Evolutionary conservation across 306 rosid genomes (phyloP).

Genomic region (Pyrus communis): DNA sequence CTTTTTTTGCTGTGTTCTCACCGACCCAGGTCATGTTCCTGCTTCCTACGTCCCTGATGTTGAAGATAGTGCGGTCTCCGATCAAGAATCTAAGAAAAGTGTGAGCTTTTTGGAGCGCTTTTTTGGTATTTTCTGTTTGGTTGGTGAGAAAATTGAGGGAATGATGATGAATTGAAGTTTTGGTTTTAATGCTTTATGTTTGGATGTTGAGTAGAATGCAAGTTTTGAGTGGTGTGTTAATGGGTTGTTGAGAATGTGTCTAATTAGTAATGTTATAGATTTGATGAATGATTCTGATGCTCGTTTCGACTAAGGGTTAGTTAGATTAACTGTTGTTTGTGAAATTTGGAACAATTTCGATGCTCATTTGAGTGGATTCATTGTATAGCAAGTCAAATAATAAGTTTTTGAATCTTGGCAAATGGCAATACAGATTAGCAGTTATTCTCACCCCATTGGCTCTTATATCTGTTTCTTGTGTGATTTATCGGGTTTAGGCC

Average conservation of each 20-base stretch:
- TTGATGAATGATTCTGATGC: background rate
- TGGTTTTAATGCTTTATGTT: slow-evolving; percentile 8
- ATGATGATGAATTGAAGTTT: background rate
- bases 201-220: background rate
- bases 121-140: slow-evolving; percentile 1
- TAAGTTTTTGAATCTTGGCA: background rate
- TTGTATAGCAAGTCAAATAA: background rate
- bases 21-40: slow-evolving; percentile 70
- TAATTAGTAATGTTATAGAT: background rate
- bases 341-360: background rate
- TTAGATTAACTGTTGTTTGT: background rate
- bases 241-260: background rate
- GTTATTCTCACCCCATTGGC: background rate
- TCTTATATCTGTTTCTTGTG: background rate
- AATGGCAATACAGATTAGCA: background rate
- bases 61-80: slow-evolving; percentile 33
- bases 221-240: background rate
- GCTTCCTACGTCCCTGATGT: slow-evolving; percentile 74
- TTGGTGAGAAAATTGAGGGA: slow-evolving; percentile 2
- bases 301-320: background rate
- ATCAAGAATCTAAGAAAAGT: slow-evolving; percentile 33
- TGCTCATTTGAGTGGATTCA: background rate
- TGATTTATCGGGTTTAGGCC: background rate
- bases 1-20: slow-evolving; percentile 60
- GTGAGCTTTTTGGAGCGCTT: slow-evolving; percentile 32